These are phyloP conservation scores for Phalaenopsis equestris DNA, from an alignment of 106 monocot genomes.

Conservation along the genomic window DNA sequence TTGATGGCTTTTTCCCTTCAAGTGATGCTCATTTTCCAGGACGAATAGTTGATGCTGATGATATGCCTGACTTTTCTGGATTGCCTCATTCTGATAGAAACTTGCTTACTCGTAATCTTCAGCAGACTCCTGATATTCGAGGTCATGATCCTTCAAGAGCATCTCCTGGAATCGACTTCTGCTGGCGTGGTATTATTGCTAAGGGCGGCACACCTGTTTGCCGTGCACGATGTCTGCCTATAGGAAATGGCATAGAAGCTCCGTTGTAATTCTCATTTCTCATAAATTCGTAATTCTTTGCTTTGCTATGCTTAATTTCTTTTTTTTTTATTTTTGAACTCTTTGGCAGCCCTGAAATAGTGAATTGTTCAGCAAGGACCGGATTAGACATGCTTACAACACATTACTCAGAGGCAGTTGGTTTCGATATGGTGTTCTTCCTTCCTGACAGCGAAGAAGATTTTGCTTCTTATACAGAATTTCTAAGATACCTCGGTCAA, in stretches of 20 bases:
- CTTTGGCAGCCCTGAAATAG: constrained; percentile 57
- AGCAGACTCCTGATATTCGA: constrained; percentile 30
- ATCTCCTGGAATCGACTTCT: constrained; percentile 27
- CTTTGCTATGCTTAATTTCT: neutral
- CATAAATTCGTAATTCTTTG: neutral
- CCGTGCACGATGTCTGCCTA: constrained; percentile 77
- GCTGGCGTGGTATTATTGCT: constrained; percentile 86
- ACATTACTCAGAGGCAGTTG: constrained; percentile 68
- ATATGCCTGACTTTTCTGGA: constrained; percentile 5
- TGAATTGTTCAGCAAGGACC: constrained; percentile 91
- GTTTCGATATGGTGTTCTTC: constrained; percentile 93
- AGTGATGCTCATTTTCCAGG: constrained; percentile 17
- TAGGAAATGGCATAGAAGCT: constrained; percentile 64
- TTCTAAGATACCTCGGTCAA: constrained; percentile 64
- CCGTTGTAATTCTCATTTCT: constrained; percentile 55
- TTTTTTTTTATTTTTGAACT: constrained; percentile 9
- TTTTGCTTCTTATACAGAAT: constrained; percentile 93
- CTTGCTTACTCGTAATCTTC: constrained; percentile 10
- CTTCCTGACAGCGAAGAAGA: constrained; percentile 94
- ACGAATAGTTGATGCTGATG: constrained; percentile 23
- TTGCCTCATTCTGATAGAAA: constrained; percentile 23
- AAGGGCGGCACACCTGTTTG: constrained; percentile 93
- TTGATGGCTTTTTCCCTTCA: constrained; percentile 27
- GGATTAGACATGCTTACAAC: constrained; percentile 83
- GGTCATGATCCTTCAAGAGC: constrained; percentile 12